Evolutionary conservation across 371 early-diverging fungal genomes (phyloP).

Genomic region (Mortierella sp.): DNA sequence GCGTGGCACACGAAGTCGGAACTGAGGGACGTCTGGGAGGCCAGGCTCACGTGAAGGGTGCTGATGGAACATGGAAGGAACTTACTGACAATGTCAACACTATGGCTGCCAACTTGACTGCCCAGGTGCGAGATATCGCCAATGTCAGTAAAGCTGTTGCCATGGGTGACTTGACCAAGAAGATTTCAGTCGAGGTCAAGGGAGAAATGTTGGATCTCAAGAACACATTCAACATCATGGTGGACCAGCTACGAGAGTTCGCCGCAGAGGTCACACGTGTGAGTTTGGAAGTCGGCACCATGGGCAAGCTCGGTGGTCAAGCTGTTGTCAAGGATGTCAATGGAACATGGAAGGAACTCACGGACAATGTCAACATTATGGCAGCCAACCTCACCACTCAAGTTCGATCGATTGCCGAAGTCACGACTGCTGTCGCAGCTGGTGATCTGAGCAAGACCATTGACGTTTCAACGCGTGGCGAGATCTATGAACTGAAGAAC

Average conservation of each 20-base stretch:
- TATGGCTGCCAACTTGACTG: conserved; percentile 63
- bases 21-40: conserved; percentile 62
- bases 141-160: conserved; percentile 63
- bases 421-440: too few relatives aligned
- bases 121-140: conserved; percentile 67
- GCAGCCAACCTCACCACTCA: too few relatives aligned
- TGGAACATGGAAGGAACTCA: conserved; percentile 65
- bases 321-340: conserved; percentile 59
- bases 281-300: conserved; percentile 71
- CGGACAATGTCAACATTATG: conserved; percentile 66
- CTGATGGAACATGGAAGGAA: conserved; percentile 68
- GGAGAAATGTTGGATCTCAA: conserved; percentile 66
- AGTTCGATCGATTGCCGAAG: too few relatives aligned
- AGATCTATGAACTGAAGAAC: too few relatives aligned
- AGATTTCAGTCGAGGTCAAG: conserved; percentile 58
- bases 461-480: too few relatives aligned
- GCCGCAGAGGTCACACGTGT: conserved; percentile 76
- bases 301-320: conserved; percentile 65
- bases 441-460: conserved; percentile 61
- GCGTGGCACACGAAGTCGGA: conserved; percentile 69
- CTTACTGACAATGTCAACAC: conserved; percentile 67
- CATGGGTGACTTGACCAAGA: conserved; percentile 59
- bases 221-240: conserved; percentile 66
- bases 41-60: conserved; percentile 56
- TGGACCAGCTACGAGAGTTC: conserved; percentile 69